Base-by-base conservation (phyloP, 192 early-diverging fungal genomes). In the Coemansia sp. region DNA sequence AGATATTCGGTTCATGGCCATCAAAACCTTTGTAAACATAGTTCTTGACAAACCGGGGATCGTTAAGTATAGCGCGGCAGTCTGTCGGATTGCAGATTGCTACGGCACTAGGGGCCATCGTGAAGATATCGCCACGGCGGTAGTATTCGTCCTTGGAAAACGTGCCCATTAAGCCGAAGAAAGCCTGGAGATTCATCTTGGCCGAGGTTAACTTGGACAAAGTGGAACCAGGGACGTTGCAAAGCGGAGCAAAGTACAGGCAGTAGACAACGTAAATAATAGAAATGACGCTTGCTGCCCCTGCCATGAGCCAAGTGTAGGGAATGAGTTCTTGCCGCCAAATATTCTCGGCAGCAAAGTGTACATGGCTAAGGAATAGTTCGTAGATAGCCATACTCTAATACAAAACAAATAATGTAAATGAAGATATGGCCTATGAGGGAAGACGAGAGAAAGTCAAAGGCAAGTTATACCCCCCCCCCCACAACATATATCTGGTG, bases 61-160 rank as follows among this genome's bases (percentile, higher is more conserved):
- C 53, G 17, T 56, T 44, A 0, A 79, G 59, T 0, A 84, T 59
- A 0, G 63, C 36, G 24, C 69, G 69, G 53, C 65, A 69, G 51
- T 76, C 69, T 4, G 69, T 7, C 1, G 70, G 68, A 41, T 75
- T 67, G 62, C 68, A 66, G 17, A 79, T 44, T 0, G 51, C 64
- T 34, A 84, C 81, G 21, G 51, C 66, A 16, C 69, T 69, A 17
- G 81, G 72, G 1, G 67, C 65, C 13, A 76, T 51, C 9, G 64
- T 60, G 57, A 69, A 73, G 33, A 84, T 71, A 50, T 78, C 66
- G 51, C 81, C 77, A 62, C 79, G 73, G n/a, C 31, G 36, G 48
- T 70, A 68, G 64, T 75, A 67, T 48, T 71, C 60, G 5, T 29
- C 45, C 33, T 72, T 42, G 53, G 56, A 66, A 3, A 60, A 51